phyloP scores from a whole-genome alignment of 768 basidiomycete genomes.

The Royoungia palumana region DNA sequence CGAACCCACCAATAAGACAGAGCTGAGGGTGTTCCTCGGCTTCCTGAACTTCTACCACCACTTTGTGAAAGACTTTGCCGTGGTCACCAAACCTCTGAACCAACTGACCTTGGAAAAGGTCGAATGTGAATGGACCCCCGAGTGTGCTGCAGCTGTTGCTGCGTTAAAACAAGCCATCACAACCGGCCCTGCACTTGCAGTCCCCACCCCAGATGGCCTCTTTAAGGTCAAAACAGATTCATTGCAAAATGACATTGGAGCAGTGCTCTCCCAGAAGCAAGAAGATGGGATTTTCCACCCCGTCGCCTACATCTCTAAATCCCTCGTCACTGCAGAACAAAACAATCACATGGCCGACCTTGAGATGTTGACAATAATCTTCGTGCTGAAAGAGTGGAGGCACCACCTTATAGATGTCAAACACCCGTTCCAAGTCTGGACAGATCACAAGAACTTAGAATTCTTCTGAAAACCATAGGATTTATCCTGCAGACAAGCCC shows the following conservation, averaged over 20 bases:
- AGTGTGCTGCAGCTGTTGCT: neutral
- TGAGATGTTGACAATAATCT: neutral
- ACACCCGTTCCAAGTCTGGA: too few relatives aligned
- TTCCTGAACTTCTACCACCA: too few relatives aligned
- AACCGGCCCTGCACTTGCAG: neutral
- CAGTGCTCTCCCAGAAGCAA: neutral
- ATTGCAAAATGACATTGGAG: too few relatives aligned
- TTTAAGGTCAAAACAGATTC: neutral
- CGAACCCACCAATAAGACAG: neutral
- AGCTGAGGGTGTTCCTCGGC: neutral
- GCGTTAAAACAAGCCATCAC: neutral
- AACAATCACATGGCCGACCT: neutral
- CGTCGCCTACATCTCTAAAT: neutral
- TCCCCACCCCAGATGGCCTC: neutral
- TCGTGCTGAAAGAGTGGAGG: neutral
- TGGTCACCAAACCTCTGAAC: too few relatives aligned
- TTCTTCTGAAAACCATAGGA: too few relatives aligned
- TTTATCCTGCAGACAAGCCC: conserved; percentile 39
- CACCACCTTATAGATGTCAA: too few relatives aligned
- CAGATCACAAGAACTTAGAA: too few relatives aligned
- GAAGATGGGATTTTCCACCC: too few relatives aligned
- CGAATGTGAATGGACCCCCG: neutral
- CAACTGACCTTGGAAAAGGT: too few relatives aligned
- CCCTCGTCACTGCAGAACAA: neutral
- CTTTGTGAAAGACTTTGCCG: too few relatives aligned